Evolutionary conservation across 1,284 basidiomycete genomes (phyloP), one percentile per base, ranked within the genome.

Genomic region (Heliocybe sulcata): DNA sequence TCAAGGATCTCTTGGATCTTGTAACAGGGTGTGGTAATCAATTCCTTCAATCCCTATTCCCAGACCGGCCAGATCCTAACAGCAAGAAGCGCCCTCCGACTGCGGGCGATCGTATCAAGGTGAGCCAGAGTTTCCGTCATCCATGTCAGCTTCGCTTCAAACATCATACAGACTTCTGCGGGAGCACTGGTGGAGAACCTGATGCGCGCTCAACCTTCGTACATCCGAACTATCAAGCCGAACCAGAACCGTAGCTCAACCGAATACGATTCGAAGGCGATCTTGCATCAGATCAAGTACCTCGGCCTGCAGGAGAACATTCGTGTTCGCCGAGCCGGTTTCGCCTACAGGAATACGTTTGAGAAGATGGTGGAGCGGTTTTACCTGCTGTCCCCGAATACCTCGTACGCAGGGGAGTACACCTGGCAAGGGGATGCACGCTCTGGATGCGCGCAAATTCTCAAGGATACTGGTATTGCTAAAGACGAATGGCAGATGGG

Each of bases 401-500:
- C 97, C 0, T 98, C 94, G 10, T 99, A 99, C 66, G 96, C 96
- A 2, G 96, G 97, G 59, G 97, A 99, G 70, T 99, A 99, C 69
- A 99, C 85, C 48, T 99, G 96, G 96, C 77, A 84, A 55, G 94
- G 95, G 3, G 92, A 98, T 65, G 68, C 94, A 4, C 87, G 88
- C 65, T 91, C 92, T 9, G 96, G 94, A 19, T 99, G 96, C 66
- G 87, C 95, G 72, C 85, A 85, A 61, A 99, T 99, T 59, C 75
- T 99, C 51, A 90, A 81, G 59, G 96, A 99, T 65, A 96, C 94
- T 14, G 95, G 95, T 47, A 99, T 99, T 62, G 83, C 92, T 1
- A 87, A 84, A 64, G 96, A 98, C 55, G 95, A 99, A 71, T 99
- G 96, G 96, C 96, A 99, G 72, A 97, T 99, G 94, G 96, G 97